A percentile compares a stretch with the other conserved stretches of the same genome.
Evolutionary conservation across 2,329 filamentous ascomycete species (phyloP).

Genomic region (Aureobasidium musti): DNA sequence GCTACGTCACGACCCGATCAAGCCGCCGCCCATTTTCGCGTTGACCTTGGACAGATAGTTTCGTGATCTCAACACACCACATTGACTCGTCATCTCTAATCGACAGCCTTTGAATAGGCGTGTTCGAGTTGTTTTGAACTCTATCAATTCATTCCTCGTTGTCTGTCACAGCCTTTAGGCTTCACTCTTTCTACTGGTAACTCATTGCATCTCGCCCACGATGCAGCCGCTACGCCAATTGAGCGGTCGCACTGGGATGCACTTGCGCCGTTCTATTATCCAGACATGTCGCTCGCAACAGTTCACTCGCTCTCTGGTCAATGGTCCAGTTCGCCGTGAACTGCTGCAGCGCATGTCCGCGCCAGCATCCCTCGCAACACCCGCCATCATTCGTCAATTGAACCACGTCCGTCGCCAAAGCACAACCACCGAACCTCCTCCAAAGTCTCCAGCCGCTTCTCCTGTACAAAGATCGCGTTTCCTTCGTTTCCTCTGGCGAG

Average conservation of each 20-base stretch:
- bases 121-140: background rate
- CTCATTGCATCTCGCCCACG: conserved; percentile 11
- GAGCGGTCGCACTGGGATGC: conserved; percentile 22
- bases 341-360: conserved; percentile 11
- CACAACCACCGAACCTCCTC: conserved; percentile 24
- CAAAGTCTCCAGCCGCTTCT: conserved; percentile 12
- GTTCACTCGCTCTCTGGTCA: conserved; percentile 11
- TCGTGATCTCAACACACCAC: conserved; percentile 7
- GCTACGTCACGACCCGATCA: conserved; percentile 10
- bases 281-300: conserved; percentile 24
- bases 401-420: conserved; percentile 21
- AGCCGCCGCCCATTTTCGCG: conserved; percentile 3
- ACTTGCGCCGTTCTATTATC: conserved; percentile 18
- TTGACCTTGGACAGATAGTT: conserved; percentile 2
- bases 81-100: conserved; percentile 10
- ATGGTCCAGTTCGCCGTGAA: conserved; percentile 19
- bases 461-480: conserved; percentile 32
- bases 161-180: background rate
- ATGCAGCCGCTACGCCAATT: conserved; percentile 28
- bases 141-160: background rate
- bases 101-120: background rate
- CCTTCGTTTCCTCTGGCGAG: conserved; percentile 63
- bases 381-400: conserved; percentile 18
- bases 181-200: background rate
- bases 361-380: background rate